phyloP scores from a whole-genome alignment of 2,329 filamentous ascomycete genomes.

The Dothideomycetes sp. region DNA sequence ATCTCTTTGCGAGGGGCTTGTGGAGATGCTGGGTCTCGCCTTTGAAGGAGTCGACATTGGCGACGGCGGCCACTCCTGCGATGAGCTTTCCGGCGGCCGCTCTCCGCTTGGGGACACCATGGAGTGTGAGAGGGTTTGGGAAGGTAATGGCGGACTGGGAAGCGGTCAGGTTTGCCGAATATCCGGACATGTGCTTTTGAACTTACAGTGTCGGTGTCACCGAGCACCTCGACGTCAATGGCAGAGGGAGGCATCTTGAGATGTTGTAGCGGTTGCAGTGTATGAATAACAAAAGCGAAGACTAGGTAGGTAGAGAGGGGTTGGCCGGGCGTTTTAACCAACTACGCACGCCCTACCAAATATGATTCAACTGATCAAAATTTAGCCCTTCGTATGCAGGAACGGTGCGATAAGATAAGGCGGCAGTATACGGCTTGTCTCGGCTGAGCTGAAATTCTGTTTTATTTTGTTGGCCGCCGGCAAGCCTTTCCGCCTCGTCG shows the following conservation, averaged over 20 bases:
- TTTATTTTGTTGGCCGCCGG: too few species aligned
- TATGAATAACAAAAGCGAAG: too few species aligned
- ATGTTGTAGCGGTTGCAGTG: background rate
- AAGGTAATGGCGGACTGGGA: constrained; percentile 26
- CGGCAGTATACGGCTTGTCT: background rate
- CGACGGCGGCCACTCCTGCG: constrained; percentile 64
- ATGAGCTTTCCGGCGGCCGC: constrained; percentile 61
- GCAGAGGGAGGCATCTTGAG: constrained; percentile 5
- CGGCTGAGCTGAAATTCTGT: background rate
- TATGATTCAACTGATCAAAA: background rate
- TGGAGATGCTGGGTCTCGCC: constrained; percentile 43
- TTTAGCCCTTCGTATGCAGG: background rate
- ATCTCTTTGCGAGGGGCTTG: constrained; percentile 70
- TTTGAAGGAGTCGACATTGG: constrained; percentile 77
- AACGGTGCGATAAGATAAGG: background rate
- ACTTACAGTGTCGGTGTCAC: constrained; percentile 4
- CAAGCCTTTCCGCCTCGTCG: too few species aligned
- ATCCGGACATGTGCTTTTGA: too few species aligned
- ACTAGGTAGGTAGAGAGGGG: background rate
- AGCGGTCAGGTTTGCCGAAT: background rate
- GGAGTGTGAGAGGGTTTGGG: constrained; percentile 47
- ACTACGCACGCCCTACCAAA: too few species aligned
- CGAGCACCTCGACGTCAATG: constrained; percentile 6
- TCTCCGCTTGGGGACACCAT: constrained; percentile 56
- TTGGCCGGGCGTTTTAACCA: too few species aligned